phyloP scores from a whole-genome alignment of 2,329 filamentous ascomycete genomes.

The Grosmannia serpens region DNA sequence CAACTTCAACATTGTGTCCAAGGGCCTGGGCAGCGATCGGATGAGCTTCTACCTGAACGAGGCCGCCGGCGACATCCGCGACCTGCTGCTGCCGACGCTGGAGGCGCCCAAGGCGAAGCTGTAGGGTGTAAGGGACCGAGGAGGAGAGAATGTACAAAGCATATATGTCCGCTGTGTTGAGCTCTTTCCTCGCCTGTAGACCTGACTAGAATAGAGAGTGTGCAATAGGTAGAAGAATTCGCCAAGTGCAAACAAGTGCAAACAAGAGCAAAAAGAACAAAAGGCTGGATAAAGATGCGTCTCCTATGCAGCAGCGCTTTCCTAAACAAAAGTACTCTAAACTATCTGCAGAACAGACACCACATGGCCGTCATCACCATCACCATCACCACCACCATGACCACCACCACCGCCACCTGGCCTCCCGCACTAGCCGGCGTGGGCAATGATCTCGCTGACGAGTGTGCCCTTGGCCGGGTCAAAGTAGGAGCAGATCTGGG shows the following conservation, averaged over 20 bases:
- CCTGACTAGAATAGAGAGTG: background rate
- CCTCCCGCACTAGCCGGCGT: conserved; percentile 53
- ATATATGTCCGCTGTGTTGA: background rate
- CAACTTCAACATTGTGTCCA: conserved; percentile 97
- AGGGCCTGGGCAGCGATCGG: conserved; percentile 76
- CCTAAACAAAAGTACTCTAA: background rate
- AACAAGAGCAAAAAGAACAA: no score
- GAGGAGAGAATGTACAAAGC: background rate
- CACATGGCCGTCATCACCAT: no score
- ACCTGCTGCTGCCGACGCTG: conserved; percentile 70
- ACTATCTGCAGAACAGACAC: background rate
- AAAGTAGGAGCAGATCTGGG: conserved; percentile 75
- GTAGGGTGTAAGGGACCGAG: background rate
- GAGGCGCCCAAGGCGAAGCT: conserved; percentile 60
- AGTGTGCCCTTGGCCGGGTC: conserved; percentile 59
- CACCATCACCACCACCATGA: no score
- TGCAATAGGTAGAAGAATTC: background rate
- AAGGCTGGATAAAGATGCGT: no score
- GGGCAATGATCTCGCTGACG: conserved; percentile 89
- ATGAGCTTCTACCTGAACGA: conserved; percentile 97
- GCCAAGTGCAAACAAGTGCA: background rate
- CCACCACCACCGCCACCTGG: no score
- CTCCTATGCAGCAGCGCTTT: background rate
- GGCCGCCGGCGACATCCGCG: conserved; percentile 79
- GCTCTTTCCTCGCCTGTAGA: background rate